Percentiles rank a stretch among this genome's conserved stretches.
Evolutionary conservation across 2,329 filamentous ascomycete species (phyloP).

Genomic region (Diplodia intermedia): DNA sequence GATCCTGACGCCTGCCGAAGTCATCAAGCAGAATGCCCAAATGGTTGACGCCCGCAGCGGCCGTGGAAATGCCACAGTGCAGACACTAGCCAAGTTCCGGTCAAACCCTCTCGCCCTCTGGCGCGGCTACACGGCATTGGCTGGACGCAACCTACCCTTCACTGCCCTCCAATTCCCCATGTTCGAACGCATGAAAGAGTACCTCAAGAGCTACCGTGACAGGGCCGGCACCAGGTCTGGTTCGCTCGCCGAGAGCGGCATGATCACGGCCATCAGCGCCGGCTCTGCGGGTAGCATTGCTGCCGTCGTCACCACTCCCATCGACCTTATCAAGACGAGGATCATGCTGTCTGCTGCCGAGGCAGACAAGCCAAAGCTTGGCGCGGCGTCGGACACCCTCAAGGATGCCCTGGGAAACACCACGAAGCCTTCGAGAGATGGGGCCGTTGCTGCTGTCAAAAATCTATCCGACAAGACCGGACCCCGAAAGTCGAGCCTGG

Average conservation of each 20-base stretch:
- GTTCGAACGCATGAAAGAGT: slow-evolving; percentile 73
- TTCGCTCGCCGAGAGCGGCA: slow-evolving; percentile 68
- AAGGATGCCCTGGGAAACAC: slow-evolving; percentile 29
- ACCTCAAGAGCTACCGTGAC: slow-evolving; percentile 57
- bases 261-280: slow-evolving; percentile 76
- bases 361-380: slow-evolving; percentile 35
- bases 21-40: slow-evolving; percentile 93
- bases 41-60: slow-evolving; percentile 65
- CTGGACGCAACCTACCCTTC: slow-evolving; percentile 83
- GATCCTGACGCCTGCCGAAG: slow-evolving; percentile 86
- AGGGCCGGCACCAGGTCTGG: slow-evolving; percentile 46
- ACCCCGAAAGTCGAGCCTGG: slow-evolving; percentile 49
- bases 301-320: slow-evolving; percentile 82
- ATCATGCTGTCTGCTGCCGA: slow-evolving; percentile 73
- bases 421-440: background rate
- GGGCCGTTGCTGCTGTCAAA: background rate
- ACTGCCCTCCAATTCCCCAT: slow-evolving; percentile 89
- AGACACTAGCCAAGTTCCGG: slow-evolving; percentile 64
- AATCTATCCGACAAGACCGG: background rate
- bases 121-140: slow-evolving; percentile 81
- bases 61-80: slow-evolving; percentile 55
- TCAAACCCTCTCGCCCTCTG: slow-evolving; percentile 62
- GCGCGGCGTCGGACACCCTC: slow-evolving; percentile 17
- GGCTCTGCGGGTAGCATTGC: slow-evolving; percentile 76
- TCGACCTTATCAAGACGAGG: slow-evolving; percentile 87